Conservation (phyloP, 1,284 basidiomycete species). For the Marasmius oreades region DNA sequence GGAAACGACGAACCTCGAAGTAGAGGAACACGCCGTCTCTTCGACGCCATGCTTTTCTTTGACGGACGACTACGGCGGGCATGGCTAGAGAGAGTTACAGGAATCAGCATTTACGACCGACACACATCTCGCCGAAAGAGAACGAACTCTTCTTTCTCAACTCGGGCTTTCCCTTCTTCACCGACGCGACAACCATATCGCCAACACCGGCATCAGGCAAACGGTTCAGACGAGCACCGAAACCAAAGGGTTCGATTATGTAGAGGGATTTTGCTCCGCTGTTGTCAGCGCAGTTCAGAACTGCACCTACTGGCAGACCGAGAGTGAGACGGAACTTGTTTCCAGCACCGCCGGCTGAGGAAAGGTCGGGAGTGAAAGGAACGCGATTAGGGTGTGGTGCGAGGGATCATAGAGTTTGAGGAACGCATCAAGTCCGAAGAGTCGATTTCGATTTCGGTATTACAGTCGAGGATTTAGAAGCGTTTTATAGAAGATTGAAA, state of each 20-base stretch:
- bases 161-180: constrained; percentile 99
- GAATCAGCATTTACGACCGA: too few species aligned
- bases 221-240: constrained; percentile 96
- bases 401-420: background rate
- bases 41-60: constrained; percentile 98
- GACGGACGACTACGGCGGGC: constrained; percentile 96
- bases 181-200: constrained; percentile 98
- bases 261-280: constrained; percentile 96
- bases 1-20: constrained; percentile 70
- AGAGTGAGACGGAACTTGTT: constrained; percentile 98
- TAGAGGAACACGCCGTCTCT: constrained; percentile 99
- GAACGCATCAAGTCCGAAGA: too few species aligned
- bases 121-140: too few species aligned
- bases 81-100: constrained; percentile 66
- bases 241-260: constrained; percentile 89
- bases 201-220: constrained; percentile 97
- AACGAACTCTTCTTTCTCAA: constrained; percentile 96
- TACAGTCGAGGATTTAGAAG: too few species aligned
- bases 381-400: background rate
- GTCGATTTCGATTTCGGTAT: too few species aligned
- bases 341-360: constrained; percentile 52
- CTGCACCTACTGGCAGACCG: constrained; percentile 96
- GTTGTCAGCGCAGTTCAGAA: constrained; percentile 99
- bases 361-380: background rate
- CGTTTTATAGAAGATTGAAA: too few species aligned